phyloP scores from a whole-genome alignment of 2,329 filamentous ascomycete species.

The Arthrobotrys entomopaga region DNA sequence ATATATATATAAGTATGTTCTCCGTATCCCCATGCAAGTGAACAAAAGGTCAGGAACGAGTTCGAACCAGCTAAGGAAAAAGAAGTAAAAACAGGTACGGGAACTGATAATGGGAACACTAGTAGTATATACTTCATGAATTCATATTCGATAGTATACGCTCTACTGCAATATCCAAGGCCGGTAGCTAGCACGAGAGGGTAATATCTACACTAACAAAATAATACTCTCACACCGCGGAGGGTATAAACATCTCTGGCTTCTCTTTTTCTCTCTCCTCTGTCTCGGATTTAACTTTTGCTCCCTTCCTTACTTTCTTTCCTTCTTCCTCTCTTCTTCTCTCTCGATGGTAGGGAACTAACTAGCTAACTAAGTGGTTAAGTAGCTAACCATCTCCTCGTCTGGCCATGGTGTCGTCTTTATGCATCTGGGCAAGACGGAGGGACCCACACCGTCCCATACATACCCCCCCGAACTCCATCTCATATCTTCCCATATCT shows the following conservation, averaged over 20 bases:
- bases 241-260: neutral
- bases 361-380: too few species aligned
- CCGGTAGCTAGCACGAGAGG: too few species aligned
- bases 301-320: too few species aligned
- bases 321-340: neutral
- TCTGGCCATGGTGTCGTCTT: slow-evolving; percentile 40
- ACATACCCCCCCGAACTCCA: neutral
- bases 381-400: neutral
- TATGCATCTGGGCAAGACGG: neutral
- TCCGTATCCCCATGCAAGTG: too few species aligned
- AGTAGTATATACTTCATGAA: too few species aligned
- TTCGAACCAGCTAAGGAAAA: slow-evolving; percentile 6
- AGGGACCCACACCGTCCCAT: slow-evolving; percentile 4
- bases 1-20: too few species aligned
- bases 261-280: too few species aligned
- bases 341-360: neutral
- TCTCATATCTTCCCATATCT: neutral
- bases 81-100: neutral
- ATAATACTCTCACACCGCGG: neutral
- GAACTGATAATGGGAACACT: too few species aligned
- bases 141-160: too few species aligned
- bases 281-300: too few species aligned
- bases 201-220: neutral
- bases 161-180: too few species aligned
- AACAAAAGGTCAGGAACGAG: slow-evolving; percentile 15